Base-by-base conservation (phyloP, 257 asterid genomes). In the Ilex aquifolium region DNA sequence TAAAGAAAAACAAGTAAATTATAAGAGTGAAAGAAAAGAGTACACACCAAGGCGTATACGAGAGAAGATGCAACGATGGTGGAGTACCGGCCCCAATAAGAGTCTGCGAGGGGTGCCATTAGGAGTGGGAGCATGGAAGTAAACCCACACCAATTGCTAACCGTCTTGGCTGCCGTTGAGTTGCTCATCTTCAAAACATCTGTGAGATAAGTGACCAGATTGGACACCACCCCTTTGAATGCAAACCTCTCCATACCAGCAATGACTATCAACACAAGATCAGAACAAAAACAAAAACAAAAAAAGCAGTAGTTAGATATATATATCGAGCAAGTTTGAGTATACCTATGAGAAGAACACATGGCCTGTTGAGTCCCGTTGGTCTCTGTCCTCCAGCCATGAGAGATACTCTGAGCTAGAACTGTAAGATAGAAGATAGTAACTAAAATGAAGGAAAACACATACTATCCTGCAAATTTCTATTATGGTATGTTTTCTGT, bases 221-320 rank as follows among this genome's bases (percentile, higher is more conserved):
- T 93, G 7, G 99, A 83, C 2, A 91, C 91, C 85, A 93, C 97
- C 67, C 99, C 96, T 78, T 90, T 93, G 74, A 82, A 87, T 30
- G 97, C 95, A 68, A 93, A 84, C 72, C 99, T 83, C 86, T 93
- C 99, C 78, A 90, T 80, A 10, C 96, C 97, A 48, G 94, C 78
- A 61, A 93, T 71, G 58, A 80, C 99, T 93, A 83, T 16, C 27
- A 21, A 21, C 27, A 21, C 27, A 21, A 21, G 27, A 21, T 21
- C 27, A 21, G 27, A 21, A 21, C 27, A 21, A 21, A 39, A 12
- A 53, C 29, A 55, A 32, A 16, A 6, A 7, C 12, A 7, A 42
- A 11, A 42, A 42, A 42, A 6, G 12, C 48, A 42, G 12, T 42
- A 42, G 10, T 10, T 4, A 42, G 5, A 42, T 42, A 42, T 42